Base-by-base conservation (phyloP, 2,329 filamentous ascomycete genomes). In the Domatiomyces globalis region DNA sequence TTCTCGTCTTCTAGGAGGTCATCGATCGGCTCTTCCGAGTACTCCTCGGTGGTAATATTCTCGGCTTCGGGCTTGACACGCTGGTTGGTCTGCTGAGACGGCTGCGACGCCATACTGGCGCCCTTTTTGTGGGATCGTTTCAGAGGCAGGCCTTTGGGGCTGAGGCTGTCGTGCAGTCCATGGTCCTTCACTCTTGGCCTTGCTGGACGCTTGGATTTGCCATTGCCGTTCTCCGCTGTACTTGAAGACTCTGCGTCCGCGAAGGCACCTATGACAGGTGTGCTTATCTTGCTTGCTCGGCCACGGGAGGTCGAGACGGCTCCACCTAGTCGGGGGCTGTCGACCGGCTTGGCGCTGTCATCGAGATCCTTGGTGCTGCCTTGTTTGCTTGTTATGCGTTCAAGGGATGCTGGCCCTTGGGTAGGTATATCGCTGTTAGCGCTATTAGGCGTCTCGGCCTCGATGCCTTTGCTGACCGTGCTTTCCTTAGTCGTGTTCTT, bases 401-500 rank as follows among this genome's bases (percentile, higher is more conserved):
- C 57, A 17, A 58, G 33, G n/a, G 55, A 20, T 18, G 55, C 18
- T 12, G 54, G 48, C 1, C 54, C 56, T 33, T 50, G 54, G 80
- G 61, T 55, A 3, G 62, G 51, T 3, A 60, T 56, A 8, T 57
- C 60, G 27, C 49, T 59, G 51, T 51, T 55, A 18, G 45, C 42
- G n/a, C 59, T 55, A 42, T 59, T 54, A 22, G 77, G 50, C 72
- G 78, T 54, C 77, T 72, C 66, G 77, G 60, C 57, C 51, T 63
- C 62, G 15, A 62, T 44, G 27, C 66, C 63, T 46, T 67, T 70
- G 10, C 58, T 60, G 12, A 56, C 60, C 2, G 63, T 62, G 45
- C 60, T 66, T 63, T 75, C 71, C 56, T 78, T 82, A 63, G 74
- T 77, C 47, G 67, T 65, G 7, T 68, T 61, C 59, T 80, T 83